Conservation (phyloP, 371 early-diverging fungal genomes). For the Mucor piriformis region DNA sequence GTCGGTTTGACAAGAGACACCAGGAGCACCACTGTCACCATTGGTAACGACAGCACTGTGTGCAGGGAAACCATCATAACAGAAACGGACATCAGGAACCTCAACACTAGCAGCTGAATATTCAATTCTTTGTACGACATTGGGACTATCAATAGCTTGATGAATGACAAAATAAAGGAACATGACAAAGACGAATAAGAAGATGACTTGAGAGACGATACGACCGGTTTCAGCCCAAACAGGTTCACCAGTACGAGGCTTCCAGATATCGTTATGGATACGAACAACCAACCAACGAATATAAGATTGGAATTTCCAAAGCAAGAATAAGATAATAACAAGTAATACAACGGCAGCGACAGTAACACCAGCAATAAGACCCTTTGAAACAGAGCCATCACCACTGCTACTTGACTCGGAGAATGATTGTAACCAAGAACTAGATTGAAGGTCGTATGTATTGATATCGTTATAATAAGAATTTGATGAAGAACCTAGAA, state of each 20-base stretch:
- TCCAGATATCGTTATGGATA: conserved; percentile 51
- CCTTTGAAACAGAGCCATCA: conserved; percentile 32
- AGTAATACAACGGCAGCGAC: conserved; percentile 38
- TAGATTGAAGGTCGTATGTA: conserved; percentile 23
- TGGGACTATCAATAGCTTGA: conserved; percentile 50
- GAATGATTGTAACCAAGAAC: conserved; percentile 41
- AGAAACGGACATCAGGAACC: conserved; percentile 52
- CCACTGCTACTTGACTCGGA: not conserved
- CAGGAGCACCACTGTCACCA: conserved; percentile 22
- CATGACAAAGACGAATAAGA: conserved; percentile 43
- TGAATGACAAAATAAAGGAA: conserved; percentile 50
- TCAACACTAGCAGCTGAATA: conserved; percentile 36
- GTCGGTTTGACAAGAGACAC: conserved; percentile 44
- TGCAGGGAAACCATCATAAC: conserved; percentile 47
- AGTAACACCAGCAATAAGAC: conserved; percentile 50
- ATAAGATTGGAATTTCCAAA: conserved; percentile 50
- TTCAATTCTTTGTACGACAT: conserved; percentile 46
- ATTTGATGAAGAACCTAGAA: conserved; percentile 35
- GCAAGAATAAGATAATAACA: conserved; percentile 40
- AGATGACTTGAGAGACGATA: conserved; percentile 42
- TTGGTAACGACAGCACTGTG: conserved; percentile 8
- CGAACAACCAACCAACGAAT: conserved; percentile 39
- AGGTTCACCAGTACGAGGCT: conserved; percentile 55
- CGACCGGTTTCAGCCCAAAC: conserved; percentile 55
- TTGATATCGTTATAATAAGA: conserved; percentile 51